Evolutionary conservation across 164 flowering plant species (phyloP).

Genomic region (Macadamia integrifolia): DNA sequence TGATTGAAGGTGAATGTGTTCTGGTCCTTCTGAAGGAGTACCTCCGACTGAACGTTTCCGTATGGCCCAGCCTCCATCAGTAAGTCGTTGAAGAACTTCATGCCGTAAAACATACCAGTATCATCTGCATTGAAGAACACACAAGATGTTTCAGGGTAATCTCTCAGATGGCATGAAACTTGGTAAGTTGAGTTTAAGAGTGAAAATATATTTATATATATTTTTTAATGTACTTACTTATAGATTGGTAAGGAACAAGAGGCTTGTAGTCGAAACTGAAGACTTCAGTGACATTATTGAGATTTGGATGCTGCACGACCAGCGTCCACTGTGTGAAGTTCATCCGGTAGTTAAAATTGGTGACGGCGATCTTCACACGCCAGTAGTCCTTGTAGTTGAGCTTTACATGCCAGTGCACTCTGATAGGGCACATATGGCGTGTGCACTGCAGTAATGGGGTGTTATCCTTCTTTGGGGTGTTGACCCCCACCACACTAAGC

Average conservation of each 20-base stretch:
- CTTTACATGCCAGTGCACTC: slow-evolving; percentile 82
- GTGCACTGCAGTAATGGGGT: slow-evolving; percentile 73
- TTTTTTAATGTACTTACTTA: slow-evolving; percentile 43
- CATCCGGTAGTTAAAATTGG: slow-evolving; percentile 68
- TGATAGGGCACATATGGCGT: slow-evolving; percentile 70
- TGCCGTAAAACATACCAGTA: slow-evolving; percentile 83
- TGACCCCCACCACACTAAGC: slow-evolving; percentile 39
- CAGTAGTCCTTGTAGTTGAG: slow-evolving; percentile 74
- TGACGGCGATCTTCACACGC: slow-evolving; percentile 67
- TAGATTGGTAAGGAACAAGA: slow-evolving; percentile 54
- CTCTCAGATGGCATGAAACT: too few species aligned
- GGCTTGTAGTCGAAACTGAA: slow-evolving; percentile 88
- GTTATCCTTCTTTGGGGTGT: slow-evolving; percentile 68
- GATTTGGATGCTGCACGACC: slow-evolving; percentile 78
- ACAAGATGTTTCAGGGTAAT: neutral
- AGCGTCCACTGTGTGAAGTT: slow-evolving; percentile 81
- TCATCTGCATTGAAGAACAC: slow-evolving; percentile 53
- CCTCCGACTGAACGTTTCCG: slow-evolving; percentile 80
- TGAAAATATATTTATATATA: neutral
- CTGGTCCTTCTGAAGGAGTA: slow-evolving; percentile 58
- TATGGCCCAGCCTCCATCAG: slow-evolving; percentile 70
- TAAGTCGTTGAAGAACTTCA: slow-evolving; percentile 75
- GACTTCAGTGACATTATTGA: slow-evolving; percentile 73
- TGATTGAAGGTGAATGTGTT: slow-evolving; percentile 60
- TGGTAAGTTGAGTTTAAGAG: too few species aligned